A percentile compares a stretch with the other conserved stretches of the same genome.
Evolutionary conservation across 2,329 filamentous ascomycete species (phyloP).

Genomic region (Penicillium sp.): DNA sequence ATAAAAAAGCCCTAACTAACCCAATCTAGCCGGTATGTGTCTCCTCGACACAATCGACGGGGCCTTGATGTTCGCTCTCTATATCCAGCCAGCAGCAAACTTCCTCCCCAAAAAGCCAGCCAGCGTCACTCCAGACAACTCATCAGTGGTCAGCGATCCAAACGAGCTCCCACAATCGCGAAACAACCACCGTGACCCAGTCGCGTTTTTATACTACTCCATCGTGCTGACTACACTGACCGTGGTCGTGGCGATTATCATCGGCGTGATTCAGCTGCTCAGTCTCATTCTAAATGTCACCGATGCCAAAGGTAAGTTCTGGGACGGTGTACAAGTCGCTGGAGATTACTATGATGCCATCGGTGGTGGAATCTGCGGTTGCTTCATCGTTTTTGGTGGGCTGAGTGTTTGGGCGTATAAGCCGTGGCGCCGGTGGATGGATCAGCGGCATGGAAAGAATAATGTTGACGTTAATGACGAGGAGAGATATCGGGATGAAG

Average conservation of each 20-base stretch:
- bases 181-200: constrained; percentile 65
- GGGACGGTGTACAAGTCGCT: constrained; percentile 77
- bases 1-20: neutral
- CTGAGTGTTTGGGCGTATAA: constrained; percentile 73
- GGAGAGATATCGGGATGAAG: constrained; percentile 23
- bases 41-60: constrained; percentile 89
- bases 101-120: constrained; percentile 36
- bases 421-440: constrained; percentile 70
- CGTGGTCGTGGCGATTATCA: constrained; percentile 77
- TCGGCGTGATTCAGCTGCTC: constrained; percentile 81
- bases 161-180: constrained; percentile 24
- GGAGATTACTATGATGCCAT: constrained; percentile 83
- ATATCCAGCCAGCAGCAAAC: constrained; percentile 59
- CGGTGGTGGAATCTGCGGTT: constrained; percentile 79
- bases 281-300: constrained; percentile 75
- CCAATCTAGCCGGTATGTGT: constrained; percentile 76
- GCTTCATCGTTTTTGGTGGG: constrained; percentile 75
- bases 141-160: constrained; percentile 17
- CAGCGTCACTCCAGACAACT: constrained; percentile 12
- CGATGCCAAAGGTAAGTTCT: constrained; percentile 73
- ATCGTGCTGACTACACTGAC: constrained; percentile 82
- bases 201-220: constrained; percentile 94
- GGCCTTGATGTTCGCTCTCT: constrained; percentile 91
- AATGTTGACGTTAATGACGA: constrained; percentile 19
- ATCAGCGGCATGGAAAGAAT: constrained; percentile 33